Percentiles rank a stretch among this genome's conserved stretches.
phyloP scores from a whole-genome alignment of 2,329 filamentous ascomycete genomes.

The Intubia oerlemansii region DNA sequence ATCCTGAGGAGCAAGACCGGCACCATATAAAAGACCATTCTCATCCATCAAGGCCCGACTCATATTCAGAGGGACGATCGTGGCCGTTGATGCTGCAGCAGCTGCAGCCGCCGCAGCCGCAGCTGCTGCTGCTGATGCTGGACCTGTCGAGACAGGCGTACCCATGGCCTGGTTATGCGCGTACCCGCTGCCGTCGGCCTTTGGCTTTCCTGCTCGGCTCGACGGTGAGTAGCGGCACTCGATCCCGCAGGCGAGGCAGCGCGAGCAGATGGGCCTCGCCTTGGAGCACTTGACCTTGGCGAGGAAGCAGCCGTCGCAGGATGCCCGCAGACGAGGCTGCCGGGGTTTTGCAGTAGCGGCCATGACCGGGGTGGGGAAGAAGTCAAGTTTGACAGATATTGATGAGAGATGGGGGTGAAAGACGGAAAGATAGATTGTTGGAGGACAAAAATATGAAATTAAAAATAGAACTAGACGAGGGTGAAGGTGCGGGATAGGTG shows the following conservation, averaged over 20 bases:
- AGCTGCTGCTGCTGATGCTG: conserved; percentile 1
- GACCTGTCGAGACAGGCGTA: too few relatives aligned
- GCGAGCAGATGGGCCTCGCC: conserved; percentile 27
- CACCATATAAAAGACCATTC: too few relatives aligned
- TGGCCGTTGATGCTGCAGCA: conserved; percentile 1
- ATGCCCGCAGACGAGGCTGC: conserved; percentile 14
- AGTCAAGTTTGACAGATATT: too few relatives aligned
- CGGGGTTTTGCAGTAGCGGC: conserved; percentile 10
- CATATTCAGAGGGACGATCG: neutral
- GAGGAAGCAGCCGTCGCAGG: conserved; percentile 32
- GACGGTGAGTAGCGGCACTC: conserved; percentile 31
- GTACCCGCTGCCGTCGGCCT: conserved; percentile 15
- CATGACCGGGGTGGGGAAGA: too few relatives aligned
- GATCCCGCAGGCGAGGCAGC: conserved; percentile 26
- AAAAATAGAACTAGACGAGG: too few relatives aligned
- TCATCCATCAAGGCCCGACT: too few relatives aligned
- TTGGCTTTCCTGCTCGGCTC: conserved; percentile 26
- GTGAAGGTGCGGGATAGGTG: too few relatives aligned
- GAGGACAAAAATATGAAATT: too few relatives aligned
- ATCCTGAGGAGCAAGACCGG: too few relatives aligned
- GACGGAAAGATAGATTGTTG: too few relatives aligned
- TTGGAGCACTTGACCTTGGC: conserved; percentile 36
- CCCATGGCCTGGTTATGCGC: too few relatives aligned
- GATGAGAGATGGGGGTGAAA: too few relatives aligned
- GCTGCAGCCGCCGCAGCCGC: neutral